Evolutionary conservation across 768 basidiomycete genomes (phyloP).

Genomic region (Steccherinum ochraceum): DNA sequence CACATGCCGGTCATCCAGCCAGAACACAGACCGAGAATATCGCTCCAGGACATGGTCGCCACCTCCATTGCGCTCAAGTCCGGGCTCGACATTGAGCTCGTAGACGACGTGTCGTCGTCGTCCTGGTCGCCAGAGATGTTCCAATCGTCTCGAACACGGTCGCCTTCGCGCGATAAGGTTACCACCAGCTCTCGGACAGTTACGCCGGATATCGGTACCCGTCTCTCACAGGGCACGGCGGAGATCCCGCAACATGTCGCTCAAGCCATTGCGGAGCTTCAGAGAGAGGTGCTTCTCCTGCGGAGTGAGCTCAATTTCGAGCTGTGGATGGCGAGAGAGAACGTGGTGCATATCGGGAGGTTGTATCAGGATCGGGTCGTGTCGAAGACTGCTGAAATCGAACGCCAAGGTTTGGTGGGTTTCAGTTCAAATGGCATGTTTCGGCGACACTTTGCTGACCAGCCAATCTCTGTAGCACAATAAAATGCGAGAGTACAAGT

Average conservation of each 20-base stretch:
- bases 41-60: slow-evolving; percentile 70
- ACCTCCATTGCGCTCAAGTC: slow-evolving; percentile 71
- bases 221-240: neutral
- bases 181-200: neutral
- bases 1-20: slow-evolving; percentile 3
- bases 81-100: slow-evolving; percentile 56
- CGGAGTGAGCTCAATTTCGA: slow-evolving; percentile 83
- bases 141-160: slow-evolving; percentile 18
- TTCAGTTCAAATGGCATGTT: neutral
- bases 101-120: slow-evolving; percentile 33
- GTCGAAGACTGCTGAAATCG: slow-evolving; percentile 70
- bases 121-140: slow-evolving; percentile 50
- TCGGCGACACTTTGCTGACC: neutral
- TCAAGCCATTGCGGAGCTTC: slow-evolving; percentile 64
- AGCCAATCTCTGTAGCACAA: slow-evolving; percentile 51
- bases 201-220: neutral
- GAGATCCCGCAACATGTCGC: slow-evolving; percentile 41
- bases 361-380: slow-evolving; percentile 69
- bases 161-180: slow-evolving; percentile 17
- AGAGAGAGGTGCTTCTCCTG: slow-evolving; percentile 68
- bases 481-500: slow-evolving; percentile 71
- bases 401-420: slow-evolving; percentile 75
- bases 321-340: slow-evolving; percentile 76
- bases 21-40: slow-evolving; percentile 29
- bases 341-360: slow-evolving; percentile 75